These are phyloP conservation scores for Diplodia seriata DNA, from an alignment of 2,329 filamentous ascomycete genomes.

Conservation along the genomic window DNA sequence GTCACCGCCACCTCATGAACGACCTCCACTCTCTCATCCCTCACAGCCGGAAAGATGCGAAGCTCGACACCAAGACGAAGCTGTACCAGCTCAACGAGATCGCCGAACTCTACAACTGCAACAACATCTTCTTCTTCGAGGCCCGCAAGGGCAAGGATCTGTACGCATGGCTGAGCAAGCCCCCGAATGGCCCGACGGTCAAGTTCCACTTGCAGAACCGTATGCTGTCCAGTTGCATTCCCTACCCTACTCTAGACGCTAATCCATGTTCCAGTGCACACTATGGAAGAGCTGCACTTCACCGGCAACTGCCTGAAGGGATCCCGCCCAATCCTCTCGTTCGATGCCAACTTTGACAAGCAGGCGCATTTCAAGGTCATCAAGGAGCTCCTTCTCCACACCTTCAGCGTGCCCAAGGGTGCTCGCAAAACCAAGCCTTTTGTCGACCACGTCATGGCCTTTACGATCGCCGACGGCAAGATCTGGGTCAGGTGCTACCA, in stretches of 20 bases:
- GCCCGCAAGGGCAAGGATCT: conserved; percentile 92
- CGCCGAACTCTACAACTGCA: conserved; percentile 83
- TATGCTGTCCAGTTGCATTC: conserved; percentile 42
- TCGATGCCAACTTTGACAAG: conserved; percentile 84
- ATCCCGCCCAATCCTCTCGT: conserved; percentile 86
- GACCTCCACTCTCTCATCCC: conserved; percentile 89
- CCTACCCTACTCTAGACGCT: conserved; percentile 12
- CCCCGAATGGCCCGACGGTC: conserved; percentile 79
- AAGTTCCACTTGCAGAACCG: conserved; percentile 81
- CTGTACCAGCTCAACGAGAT: conserved; percentile 58
- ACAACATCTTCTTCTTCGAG: conserved; percentile 94
- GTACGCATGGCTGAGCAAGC: conserved; percentile 91
- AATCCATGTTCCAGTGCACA: conserved; percentile 69
- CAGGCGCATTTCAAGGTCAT: conserved; percentile 81
- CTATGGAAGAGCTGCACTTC: conserved; percentile 96
- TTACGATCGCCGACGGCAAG: conserved; percentile 89
- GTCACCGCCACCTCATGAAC: conserved; percentile 90
- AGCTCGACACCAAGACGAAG: conserved; percentile 95
- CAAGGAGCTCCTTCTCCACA: conserved; percentile 87
- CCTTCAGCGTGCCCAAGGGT: conserved; percentile 89
- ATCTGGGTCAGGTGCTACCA: conserved; percentile 97
- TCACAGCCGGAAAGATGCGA: conserved; percentile 91
- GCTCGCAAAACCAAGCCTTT: conserved; percentile 94
- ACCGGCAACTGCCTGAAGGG: conserved; percentile 97
- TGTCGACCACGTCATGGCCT: conserved; percentile 91